Conservation (phyloP, 2,329 filamentous ascomycete genomes). For the Diaporthe aspalathi region DNA sequence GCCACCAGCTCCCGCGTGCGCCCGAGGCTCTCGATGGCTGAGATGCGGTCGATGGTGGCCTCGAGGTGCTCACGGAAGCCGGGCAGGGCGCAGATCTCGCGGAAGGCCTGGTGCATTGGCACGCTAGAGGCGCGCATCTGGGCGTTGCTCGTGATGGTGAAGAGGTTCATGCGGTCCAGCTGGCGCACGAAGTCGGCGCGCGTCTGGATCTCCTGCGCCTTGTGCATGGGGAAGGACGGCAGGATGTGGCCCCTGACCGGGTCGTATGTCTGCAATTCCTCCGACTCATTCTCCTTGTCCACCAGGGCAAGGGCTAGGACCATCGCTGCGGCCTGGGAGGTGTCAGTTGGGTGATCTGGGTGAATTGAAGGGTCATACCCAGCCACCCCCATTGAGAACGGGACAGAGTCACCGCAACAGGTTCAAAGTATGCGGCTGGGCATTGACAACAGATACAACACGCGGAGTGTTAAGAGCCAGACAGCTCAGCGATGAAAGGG, state of each 20-base stretch:
- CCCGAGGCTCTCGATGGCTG: conserved; percentile 92
- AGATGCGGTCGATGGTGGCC: conserved; percentile 84
- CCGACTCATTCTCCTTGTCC: conserved; percentile 77
- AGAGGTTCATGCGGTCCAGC: conserved; percentile 94
- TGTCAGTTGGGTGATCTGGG: conserved; percentile 2
- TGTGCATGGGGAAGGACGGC: conserved; percentile 83
- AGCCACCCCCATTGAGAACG: neutral
- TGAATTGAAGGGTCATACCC: neutral
- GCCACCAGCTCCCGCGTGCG: conserved; percentile 94
- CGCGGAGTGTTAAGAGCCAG: neutral
- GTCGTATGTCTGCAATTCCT: conserved; percentile 74
- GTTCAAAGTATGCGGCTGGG: neutral
- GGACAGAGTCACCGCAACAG: neutral
- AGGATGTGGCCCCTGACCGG: conserved; percentile 77
- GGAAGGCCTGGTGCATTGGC: conserved; percentile 94
- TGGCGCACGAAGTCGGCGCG: conserved; percentile 92
- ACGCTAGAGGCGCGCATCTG: conserved; percentile 93
- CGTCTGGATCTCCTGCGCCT: conserved; percentile 93
- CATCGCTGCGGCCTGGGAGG: conserved; percentile 83
- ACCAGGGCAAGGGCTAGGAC: conserved; percentile 91
- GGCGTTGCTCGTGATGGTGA: conserved; percentile 89
- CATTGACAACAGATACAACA: neutral
- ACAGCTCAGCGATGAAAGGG: neutral
- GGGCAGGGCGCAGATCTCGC: conserved; percentile 79
- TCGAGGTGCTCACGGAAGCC: conserved; percentile 88